Base-by-base conservation (phyloP, 306 rosid species). In the Acmispon strigosus region DNA sequence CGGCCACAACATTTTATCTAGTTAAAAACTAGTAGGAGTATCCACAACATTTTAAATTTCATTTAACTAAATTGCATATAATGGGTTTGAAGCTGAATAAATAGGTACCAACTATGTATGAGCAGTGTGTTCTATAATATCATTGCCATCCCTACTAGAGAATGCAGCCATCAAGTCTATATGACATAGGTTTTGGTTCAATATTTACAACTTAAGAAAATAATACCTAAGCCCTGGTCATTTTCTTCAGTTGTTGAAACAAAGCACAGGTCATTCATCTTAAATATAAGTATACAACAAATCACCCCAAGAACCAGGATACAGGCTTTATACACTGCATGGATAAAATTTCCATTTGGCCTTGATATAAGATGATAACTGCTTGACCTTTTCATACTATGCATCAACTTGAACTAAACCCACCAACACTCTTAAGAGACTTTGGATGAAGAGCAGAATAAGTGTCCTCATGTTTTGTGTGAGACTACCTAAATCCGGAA, bases 401-500 rank as follows among this genome's bases (percentile, higher is more conserved):
- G 49, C 17, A n/a, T 52, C 62, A 24, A 47, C 60, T 69, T 69
- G 8, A 51, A 39, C 62, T 66, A 49, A 62, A 74, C 68, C 83
- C 72, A 62, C 52, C 32, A 60, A 57, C 67, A 43, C 58, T 60
- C 73, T 49, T 72, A 12, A 37, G 50, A 62, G 66, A 79, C 73
- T 37, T 71, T 58, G 58, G 18, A 67, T 73, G 54, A 16, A 58
- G 53, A 49, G 50, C 59, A 42, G 18, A 55, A 50, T 37, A 19
- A 69, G 74, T 4, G 54, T 44, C 81, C 64, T 76, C 39, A 48
- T 76, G 56, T 66, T 42, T 24, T 51, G 14, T 18, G 67, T 36
- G 27, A 66, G 17, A 57, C 70, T 63, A 89, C 88, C 97, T 84
- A 61, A 86, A 50, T 70, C 99, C 96, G 4, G 97, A 86, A 17